Conservation (phyloP, 768 basidiomycete species). For the Russula abietina region DNA sequence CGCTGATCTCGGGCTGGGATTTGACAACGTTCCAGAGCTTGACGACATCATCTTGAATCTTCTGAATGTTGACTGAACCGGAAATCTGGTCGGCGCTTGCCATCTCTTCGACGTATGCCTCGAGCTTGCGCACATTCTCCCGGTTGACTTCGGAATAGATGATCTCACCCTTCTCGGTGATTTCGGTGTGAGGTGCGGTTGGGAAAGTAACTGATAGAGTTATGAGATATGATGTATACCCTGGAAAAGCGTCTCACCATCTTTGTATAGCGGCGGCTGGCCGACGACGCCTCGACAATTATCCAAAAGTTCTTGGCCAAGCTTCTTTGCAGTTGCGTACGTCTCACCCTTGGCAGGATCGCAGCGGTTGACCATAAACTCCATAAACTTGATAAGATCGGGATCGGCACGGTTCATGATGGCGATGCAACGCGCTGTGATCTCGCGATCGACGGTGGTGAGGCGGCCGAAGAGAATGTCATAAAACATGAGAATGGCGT, state of each 20-base stretch:
- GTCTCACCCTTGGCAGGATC: constrained; percentile 81
- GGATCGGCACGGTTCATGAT: constrained; percentile 98
- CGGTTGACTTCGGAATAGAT: constrained; percentile 92
- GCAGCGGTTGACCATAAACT: constrained; percentile 84
- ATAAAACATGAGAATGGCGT: constrained; percentile 93
- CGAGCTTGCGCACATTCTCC: constrained; percentile 93
- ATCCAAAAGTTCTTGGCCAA: constrained; percentile 91
- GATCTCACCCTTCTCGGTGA: constrained; percentile 91
- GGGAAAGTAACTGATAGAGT: constrained; percentile 83
- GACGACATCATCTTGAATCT: constrained; percentile 94
- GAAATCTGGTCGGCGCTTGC: constrained; percentile 87
- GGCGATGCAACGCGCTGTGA: constrained; percentile 93
- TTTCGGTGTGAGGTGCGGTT: constrained; percentile 92
- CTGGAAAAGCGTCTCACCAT: constrained; percentile 52
- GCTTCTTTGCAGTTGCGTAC: constrained; percentile 93
- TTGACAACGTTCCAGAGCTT: constrained; percentile 98
- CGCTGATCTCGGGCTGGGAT: constrained; percentile 93
- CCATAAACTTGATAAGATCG: constrained; percentile 88
- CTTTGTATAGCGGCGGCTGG: constrained; percentile 88
- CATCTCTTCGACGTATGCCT: constrained; percentile 98
- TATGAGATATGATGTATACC: not conserved
- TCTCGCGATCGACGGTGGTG: constrained; percentile 91
- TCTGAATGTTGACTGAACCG: constrained; percentile 84
- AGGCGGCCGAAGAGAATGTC: constrained; percentile 96
- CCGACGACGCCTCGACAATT: constrained; percentile 84